Evolutionary conservation across 495 filamentous ascomycete species (phyloP), one percentile per base, ranked within the genome.

Genomic region (Recurvomyces mirabilis): DNA sequence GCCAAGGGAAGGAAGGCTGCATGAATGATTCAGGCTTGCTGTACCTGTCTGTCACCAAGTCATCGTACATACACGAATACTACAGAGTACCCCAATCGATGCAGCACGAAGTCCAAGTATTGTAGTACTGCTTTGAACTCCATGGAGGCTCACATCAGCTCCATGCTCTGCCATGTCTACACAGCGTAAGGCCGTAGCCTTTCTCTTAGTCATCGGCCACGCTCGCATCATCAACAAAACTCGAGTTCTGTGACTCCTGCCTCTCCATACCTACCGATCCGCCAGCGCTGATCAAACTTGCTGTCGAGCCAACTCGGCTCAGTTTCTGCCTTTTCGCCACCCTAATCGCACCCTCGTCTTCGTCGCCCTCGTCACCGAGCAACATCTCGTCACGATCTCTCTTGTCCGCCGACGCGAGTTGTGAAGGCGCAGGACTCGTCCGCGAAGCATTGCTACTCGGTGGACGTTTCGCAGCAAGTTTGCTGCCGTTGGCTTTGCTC

Each of bases 261-360:
- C 50, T 34, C 23, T 53, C 50, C 40, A 49, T 21, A 25, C 15
- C 36, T 11, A 26, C 41, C 3, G 17, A 19, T 34, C 30, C 19
- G n/a, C 30, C 33, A n/a, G 15, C 41, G n/a, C n/a, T n/a, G n/a
- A n/a, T n/a, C 4, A 49, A 7, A 30, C 46, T 49, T 9, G 51
- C 41, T 19, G 22, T 32, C 14, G 39, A 45, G 4, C 17, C 41
- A 3, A 49, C 40, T 20, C 51, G 39, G 13, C 30, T 36, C 25
- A 54, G 11, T 23, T 54, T 54, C 36, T 49, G 46, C 39, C 51
- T 28, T 28, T 54, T 54, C 51, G 49, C 40, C 19, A 54, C 41
- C 25, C 49, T 45, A 18, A 54, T 39, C 7, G 9, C 44, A 5
- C 49, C 51, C 12, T 54, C 51, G 3, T 49, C 51, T 5, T 54